Evolutionary conservation across 106 monocot species (phyloP), one percentile per base, ranked within the genome.

Genomic region (Posidonia australis): DNA sequence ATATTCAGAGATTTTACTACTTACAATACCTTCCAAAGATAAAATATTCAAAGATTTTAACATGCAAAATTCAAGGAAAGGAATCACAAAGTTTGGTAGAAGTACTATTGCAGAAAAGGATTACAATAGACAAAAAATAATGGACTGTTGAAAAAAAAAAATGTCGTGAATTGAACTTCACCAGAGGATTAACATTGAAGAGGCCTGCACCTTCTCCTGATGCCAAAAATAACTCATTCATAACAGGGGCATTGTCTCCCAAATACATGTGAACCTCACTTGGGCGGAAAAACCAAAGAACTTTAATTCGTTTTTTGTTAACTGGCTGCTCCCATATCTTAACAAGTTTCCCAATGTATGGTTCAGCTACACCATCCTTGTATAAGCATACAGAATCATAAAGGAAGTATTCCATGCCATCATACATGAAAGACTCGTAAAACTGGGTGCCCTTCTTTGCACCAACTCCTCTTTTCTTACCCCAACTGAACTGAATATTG

Each of bases 171-270:
- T 22, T 23, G 21, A 26, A 24, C 25, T 57, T 57, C 26, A 92
- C 92, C 87, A 92, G 32, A n/a, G 76, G 57, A 72, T 92, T 92
- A 42, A 82, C 31, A 66, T 92, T 80, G n/a, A 44, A 53, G 27
- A 88, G 68, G 6, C 92, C 87, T 48, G 25, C 54, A 55, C 84
- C 88, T 49, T 80, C 73, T 1, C 92, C 92, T 31, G 64, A 76
- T 29, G 82, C 87, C 66, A 88, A 80, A 69, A 92, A 92, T 21
- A 92, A 48, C 67, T 87, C 92, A 51, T 92, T 92, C 31, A 73
- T 60, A 46, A 71, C 67, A 21, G 68, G 60, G 25, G 20, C 29
- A 70, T 71, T 25, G 62, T 76, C 73, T 36, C 73, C 69, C 71
- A 92, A 76, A 54, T 78, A 72, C 42, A 65, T 63, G 13, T 18